Evolutionary conservation across 768 basidiomycete species (phyloP).

Genomic region (Russula emetica): DNA sequence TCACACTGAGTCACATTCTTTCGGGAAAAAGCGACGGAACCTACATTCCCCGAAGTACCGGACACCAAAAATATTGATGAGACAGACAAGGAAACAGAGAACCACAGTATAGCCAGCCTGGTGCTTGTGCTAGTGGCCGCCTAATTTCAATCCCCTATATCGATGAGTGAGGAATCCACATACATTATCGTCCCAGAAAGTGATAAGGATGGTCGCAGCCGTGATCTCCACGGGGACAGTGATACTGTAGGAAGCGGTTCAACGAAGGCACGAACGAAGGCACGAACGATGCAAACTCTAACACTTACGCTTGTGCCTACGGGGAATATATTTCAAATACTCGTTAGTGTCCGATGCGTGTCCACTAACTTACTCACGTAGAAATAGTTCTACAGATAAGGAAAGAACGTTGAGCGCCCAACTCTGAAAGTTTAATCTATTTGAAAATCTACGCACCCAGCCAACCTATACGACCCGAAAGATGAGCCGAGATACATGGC

Average conservation of each 20-base stretch:
- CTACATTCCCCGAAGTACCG: constrained; percentile 59
- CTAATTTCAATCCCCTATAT: not conserved
- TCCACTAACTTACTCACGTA: constrained; percentile 39
- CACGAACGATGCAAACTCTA: not conserved
- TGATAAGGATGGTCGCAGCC: constrained; percentile 62
- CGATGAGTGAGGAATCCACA: constrained; percentile 24
- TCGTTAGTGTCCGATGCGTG: not conserved
- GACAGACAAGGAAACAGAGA: constrained; percentile 51
- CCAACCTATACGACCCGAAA: constrained; percentile 26
- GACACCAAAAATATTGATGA: constrained; percentile 70
- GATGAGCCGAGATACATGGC: not conserved
- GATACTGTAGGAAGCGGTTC: constrained; percentile 33
- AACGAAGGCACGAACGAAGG: not conserved
- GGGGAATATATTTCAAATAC: constrained; percentile 5
- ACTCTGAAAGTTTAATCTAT: not conserved
- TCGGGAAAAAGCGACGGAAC: not conserved
- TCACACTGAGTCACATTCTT: not conserved
- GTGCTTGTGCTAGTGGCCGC: constrained; percentile 41
- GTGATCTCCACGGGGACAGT: constrained; percentile 71
- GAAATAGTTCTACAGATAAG: constrained; percentile 47
- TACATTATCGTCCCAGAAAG: constrained; percentile 68
- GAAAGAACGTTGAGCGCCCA: not conserved
- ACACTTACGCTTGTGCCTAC: constrained; percentile 35
- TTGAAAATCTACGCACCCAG: constrained; percentile 30
- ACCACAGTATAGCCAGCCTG: constrained; percentile 54